phyloP scores from a whole-genome alignment of 345 rosid genomes.

The Populus davidiana region DNA sequence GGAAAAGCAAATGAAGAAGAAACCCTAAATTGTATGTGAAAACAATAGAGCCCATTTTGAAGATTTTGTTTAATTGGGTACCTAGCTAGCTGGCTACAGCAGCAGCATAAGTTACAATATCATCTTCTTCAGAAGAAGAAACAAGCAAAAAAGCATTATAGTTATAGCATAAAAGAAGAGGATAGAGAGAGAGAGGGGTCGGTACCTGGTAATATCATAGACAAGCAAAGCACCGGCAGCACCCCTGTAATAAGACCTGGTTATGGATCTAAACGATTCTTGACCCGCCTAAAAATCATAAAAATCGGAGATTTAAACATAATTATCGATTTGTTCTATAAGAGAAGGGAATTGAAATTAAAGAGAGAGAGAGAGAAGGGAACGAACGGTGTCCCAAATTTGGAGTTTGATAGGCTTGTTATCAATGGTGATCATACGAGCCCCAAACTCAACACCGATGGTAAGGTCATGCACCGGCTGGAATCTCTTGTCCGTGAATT shows the following conservation, averaged over 20 bases:
- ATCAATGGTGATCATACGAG: conserved; percentile 91
- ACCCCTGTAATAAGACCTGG: conserved; percentile 93
- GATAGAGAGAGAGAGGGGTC: not conserved
- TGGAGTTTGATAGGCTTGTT: conserved; percentile 93
- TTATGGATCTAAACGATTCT: conserved; percentile 94
- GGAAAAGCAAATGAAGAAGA: too few species aligned
- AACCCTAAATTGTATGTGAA: too few species aligned
- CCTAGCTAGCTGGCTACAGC: too few species aligned
- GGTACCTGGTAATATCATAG: conserved; percentile 91
- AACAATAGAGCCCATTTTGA: too few species aligned
- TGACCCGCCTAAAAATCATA: conserved; percentile 74
- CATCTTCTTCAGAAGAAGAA: too few species aligned
- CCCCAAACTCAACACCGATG: conserved; percentile 93
- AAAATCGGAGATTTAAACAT: not conserved
- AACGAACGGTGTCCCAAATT: conserved; percentile 93
- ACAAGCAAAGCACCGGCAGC: conserved; percentile 99
- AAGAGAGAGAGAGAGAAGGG: not conserved
- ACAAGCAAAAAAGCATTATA: too few species aligned
- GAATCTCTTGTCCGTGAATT: conserved; percentile 96
- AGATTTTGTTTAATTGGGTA: not conserved
- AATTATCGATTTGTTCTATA: not conserved
- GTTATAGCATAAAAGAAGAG: too few species aligned
- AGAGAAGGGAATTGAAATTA: not conserved
- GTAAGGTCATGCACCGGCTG: conserved; percentile 97
- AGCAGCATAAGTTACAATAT: too few species aligned